Conservation (phyloP, 2,329 filamentous ascomycete species). For the Epichloe hybrida region DNA sequence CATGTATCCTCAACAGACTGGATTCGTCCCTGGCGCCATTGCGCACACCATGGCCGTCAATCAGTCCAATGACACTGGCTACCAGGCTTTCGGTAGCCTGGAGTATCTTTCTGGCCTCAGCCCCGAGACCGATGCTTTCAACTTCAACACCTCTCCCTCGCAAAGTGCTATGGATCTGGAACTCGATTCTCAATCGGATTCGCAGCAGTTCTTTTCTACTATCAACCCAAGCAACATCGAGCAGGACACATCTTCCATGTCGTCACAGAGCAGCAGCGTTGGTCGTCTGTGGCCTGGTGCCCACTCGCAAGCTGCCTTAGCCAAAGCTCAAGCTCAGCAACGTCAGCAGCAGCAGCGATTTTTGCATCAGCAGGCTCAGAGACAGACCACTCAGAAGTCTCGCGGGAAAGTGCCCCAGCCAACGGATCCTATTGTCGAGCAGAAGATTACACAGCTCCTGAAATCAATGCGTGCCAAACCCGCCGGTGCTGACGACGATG, state of each 20-base stretch:
- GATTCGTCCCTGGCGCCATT: constrained; percentile 73
- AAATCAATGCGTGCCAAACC: constrained; percentile 81
- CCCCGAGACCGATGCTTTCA: constrained; percentile 52
- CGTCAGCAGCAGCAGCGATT: constrained; percentile 48
- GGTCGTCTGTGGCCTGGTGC: constrained; percentile 84
- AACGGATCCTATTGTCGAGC: constrained; percentile 63
- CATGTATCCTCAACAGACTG: constrained; percentile 89
- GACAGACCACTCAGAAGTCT: constrained; percentile 35
- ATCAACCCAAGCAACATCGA: constrained; percentile 65
- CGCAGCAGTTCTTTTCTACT: constrained; percentile 50
- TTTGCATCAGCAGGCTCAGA: constrained; percentile 29
- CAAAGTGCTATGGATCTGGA: constrained; percentile 51
- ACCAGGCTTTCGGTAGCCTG: constrained; percentile 33
- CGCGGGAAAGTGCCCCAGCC: constrained; percentile 38
- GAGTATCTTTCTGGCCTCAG: constrained; percentile 43
- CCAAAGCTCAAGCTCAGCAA: constrained; percentile 58
- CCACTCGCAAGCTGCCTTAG: constrained; percentile 76
- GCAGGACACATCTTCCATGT: constrained; percentile 37
- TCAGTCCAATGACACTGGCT: constrained; percentile 42
- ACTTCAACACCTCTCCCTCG: constrained; percentile 57
- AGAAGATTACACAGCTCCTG: constrained; percentile 85
- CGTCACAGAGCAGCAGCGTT: constrained; percentile 38
- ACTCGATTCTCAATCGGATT: constrained; percentile 30
- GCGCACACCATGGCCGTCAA: constrained; percentile 70
- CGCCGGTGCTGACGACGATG: constrained; percentile 32